These are phyloP conservation scores for Bipolaris bicolor DNA, from an alignment of 2,329 filamentous ascomycete species.

Conservation along the genomic window DNA sequence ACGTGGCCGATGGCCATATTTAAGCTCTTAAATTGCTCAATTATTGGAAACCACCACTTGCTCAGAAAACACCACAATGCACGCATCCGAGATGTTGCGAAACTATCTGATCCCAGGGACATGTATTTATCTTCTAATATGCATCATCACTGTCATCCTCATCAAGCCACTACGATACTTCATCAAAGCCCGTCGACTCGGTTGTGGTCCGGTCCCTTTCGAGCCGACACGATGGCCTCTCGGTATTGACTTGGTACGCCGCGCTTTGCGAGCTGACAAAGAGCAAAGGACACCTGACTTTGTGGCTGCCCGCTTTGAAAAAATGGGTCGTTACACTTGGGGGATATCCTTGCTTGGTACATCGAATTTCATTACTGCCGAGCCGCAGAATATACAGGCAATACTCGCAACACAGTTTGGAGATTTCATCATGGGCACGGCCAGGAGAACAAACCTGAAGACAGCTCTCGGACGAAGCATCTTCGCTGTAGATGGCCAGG, in stretches of 20 bases:
- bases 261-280: constrained; percentile 1
- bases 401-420: constrained; percentile 11
- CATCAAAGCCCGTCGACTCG: constrained; percentile 1
- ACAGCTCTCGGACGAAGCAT: constrained; percentile 12
- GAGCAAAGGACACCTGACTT: constrained; percentile 12
- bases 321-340: constrained; percentile 11
- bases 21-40: neutral
- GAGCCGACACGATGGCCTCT: constrained; percentile 5
- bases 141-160: neutral
- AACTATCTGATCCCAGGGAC: neutral
- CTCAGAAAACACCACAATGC: neutral
- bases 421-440: constrained; percentile 12
- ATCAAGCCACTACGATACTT: constrained; percentile 2
- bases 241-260: constrained; percentile 4
- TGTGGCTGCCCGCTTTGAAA: neutral
- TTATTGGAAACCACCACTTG: neutral
- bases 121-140: rapidly evolving
- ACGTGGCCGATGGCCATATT: neutral
- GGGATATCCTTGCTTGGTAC: constrained; percentile 2
- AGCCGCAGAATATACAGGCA: constrained; percentile 11
- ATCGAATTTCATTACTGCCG: constrained; percentile 8
- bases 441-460: constrained; percentile 6
- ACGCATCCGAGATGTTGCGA: neutral
- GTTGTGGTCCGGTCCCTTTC: constrained; percentile 3
- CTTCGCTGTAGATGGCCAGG: constrained; percentile 12